A percentile compares a stretch with the other conserved stretches of the same genome.
phyloP scores from a whole-genome alignment of 2,329 filamentous ascomycete species.

The Fusarium falciforme region DNA sequence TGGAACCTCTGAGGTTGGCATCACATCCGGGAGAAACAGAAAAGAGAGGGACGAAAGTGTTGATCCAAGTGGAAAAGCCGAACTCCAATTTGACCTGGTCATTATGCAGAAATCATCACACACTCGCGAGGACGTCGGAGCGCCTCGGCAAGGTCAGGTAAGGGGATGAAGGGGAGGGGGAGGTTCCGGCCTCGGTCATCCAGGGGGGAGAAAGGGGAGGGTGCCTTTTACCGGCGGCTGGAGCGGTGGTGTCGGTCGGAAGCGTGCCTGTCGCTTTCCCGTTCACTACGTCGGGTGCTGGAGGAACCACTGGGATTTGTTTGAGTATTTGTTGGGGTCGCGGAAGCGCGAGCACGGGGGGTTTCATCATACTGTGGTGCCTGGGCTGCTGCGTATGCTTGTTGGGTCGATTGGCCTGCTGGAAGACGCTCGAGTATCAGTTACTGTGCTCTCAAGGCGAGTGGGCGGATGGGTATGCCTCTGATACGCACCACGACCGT shows the following conservation, averaged over 20 bases:
- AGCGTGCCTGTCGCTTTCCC: conserved; percentile 55
- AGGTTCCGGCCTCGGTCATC: conserved; percentile 36
- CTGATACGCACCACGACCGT: conserved; percentile 70
- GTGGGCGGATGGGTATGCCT: conserved; percentile 29
- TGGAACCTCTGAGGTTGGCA: conserved; percentile 30
- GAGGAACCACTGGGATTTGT: conserved; percentile 51
- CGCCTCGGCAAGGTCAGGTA: conserved; percentile 37
- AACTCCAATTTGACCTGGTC: conserved; percentile 42
- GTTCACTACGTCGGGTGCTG: conserved; percentile 55
- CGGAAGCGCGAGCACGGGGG: conserved; percentile 53
- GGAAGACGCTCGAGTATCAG: conserved; percentile 59
- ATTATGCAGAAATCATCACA: conserved; percentile 48
- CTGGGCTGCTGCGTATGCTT: conserved; percentile 56
- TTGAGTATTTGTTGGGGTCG: conserved; percentile 54
- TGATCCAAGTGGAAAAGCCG: conserved; percentile 43
- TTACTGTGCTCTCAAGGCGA: conserved; percentile 52
- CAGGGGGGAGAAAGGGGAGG: conserved; percentile 9
- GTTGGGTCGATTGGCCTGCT: conserved; percentile 56
- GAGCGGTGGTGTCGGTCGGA: conserved; percentile 54
- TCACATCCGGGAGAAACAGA: conserved; percentile 42
- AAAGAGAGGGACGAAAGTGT: conserved; percentile 41
- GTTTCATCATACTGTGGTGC: conserved; percentile 65
- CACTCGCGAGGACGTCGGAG: conserved; percentile 40
- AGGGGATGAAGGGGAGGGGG: conserved; percentile 4
- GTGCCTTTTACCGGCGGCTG: conserved; percentile 49